A percentile compares a stretch with the other conserved stretches of the same genome.
These are phyloP conservation scores for Candida nitratophila DNA, from an alignment of 805 yeast genomes.

Conservation along the genomic window DNA sequence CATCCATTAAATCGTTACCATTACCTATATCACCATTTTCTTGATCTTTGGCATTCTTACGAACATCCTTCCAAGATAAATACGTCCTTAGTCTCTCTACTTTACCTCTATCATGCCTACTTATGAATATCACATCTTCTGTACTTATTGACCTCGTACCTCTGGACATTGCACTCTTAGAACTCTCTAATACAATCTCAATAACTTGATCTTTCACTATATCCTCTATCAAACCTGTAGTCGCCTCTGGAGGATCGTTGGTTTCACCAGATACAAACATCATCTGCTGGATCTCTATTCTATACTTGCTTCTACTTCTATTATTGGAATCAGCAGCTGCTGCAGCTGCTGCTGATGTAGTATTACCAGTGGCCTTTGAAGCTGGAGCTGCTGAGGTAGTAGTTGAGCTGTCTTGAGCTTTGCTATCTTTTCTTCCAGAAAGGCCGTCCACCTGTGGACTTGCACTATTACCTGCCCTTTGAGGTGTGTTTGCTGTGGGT, in stretches of 20 bases:
- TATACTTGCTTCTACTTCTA: constrained; percentile 51
- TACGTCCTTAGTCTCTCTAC: constrained; percentile 88
- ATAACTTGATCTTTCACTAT: constrained; percentile 93
- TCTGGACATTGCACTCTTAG: constrained; percentile 67
- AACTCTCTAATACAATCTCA: constrained; percentile 69
- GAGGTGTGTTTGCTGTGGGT: not conserved
- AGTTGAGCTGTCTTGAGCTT: not conserved
- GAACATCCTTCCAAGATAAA: constrained; percentile 92
- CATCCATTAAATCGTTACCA: constrained; percentile 27
- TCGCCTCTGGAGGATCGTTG: constrained; percentile 87
- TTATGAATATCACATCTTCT: constrained; percentile 88
- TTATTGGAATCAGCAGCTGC: not conserved
- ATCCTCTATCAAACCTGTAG: constrained; percentile 90
- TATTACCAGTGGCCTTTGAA: not conserved
- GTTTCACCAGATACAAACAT: constrained; percentile 97
- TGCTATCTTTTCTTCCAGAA: not conserved
- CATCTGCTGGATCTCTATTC: constrained; percentile 96
- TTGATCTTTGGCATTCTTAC: constrained; percentile 66
- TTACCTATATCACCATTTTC: constrained; percentile 41
- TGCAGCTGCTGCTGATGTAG: not conserved
- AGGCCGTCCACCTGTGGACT: not conserved
- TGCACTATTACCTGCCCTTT: not conserved
- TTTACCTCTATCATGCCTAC: constrained; percentile 89
- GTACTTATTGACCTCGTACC: constrained; percentile 83
- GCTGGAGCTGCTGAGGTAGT: not conserved